These are phyloP conservation scores for Leishmania mexicana DNA, from an alignment of 208 protist species.

Conservation along the genomic window DNA sequence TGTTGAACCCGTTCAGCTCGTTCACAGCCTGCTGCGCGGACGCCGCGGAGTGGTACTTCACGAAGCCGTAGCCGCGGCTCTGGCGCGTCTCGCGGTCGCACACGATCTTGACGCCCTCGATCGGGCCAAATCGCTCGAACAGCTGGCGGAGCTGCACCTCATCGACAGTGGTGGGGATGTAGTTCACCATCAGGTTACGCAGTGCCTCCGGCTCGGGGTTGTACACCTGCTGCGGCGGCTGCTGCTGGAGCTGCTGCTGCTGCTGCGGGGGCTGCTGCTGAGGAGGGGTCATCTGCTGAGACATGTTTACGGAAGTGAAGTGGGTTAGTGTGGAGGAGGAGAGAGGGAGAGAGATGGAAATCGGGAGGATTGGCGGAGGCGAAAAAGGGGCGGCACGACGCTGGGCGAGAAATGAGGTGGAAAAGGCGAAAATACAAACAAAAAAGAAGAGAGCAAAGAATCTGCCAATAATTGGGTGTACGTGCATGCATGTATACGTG, in stretches of 20 bases:
- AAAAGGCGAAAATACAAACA: not conserved
- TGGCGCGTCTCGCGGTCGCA: conserved; percentile 85
- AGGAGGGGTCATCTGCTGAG: conserved; percentile 8
- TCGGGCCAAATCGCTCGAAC: conserved; percentile 84
- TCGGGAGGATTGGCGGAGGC: too few relatives aligned
- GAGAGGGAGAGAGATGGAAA: not conserved
- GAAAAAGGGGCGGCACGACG: not conserved
- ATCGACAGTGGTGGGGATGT: conserved; percentile 87
- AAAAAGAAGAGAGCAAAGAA: conserved; percentile 3
- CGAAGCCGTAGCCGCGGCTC: conserved; percentile 91
- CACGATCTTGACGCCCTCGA: conserved; percentile 91
- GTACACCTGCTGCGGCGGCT: conserved; percentile 28
- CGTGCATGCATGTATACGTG: not conserved
- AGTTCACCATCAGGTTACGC: conserved; percentile 92
- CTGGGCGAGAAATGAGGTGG: not conserved
- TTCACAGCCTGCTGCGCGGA: conserved; percentile 80
- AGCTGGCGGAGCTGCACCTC: conserved; percentile 83
- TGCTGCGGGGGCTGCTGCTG: conserved; percentile 27
- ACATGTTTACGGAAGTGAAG: not conserved
- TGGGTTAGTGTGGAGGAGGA: not conserved
- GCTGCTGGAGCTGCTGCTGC: conserved; percentile 32
- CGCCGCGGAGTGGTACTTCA: conserved; percentile 81
- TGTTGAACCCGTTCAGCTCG: conserved; percentile 83
- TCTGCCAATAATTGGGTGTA: not conserved
- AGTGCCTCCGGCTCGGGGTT: conserved; percentile 69